Evolutionary conservation across 2,329 filamentous ascomycete species (phyloP).

Genomic region (Lachnellula arida): DNA sequence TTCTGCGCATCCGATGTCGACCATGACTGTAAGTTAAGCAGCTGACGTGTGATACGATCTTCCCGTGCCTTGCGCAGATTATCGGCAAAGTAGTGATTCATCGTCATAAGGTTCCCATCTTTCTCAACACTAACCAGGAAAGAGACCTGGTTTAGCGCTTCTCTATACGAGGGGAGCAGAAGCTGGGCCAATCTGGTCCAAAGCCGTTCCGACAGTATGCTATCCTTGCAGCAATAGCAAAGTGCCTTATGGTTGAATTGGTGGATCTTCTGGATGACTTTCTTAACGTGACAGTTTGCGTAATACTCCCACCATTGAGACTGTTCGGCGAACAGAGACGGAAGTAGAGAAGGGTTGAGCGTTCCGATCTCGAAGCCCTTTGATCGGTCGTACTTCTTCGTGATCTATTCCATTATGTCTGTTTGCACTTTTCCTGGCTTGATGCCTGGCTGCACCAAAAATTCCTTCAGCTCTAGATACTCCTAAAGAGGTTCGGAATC

Average conservation of each 20-base stretch:
- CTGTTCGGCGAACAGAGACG: no score
- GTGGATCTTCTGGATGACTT: slow-evolving; percentile 39
- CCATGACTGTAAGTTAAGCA: slow-evolving; percentile 7
- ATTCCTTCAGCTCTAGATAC: no score
- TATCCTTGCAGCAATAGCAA: slow-evolving; percentile 39
- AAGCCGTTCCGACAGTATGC: slow-evolving; percentile 39
- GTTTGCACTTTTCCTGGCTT: no score
- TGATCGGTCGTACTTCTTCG: no score
- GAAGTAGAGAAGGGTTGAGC: no score
- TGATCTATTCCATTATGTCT: no score
- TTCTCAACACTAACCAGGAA: slow-evolving; percentile 52
- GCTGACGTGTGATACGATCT: slow-evolving; percentile 7
- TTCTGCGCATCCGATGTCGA: slow-evolving; percentile 4
- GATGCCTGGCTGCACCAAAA: no score
- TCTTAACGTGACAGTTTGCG: no score
- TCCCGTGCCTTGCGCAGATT: slow-evolving; percentile 23
- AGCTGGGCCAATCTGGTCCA: slow-evolving; percentile 36
- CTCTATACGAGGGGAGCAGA: slow-evolving; percentile 41
- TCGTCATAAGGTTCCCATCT: slow-evolving; percentile 41
- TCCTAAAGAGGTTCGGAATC: no score
- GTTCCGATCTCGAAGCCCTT: no score
- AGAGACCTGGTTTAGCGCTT: slow-evolving; percentile 43
- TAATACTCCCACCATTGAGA: no score
- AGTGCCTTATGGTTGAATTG: slow-evolving; percentile 45
- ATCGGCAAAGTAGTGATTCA: slow-evolving; percentile 49